phyloP scores from a whole-genome alignment of 2,329 filamentous ascomycete genomes.

The Clarireedia paspali region DNA sequence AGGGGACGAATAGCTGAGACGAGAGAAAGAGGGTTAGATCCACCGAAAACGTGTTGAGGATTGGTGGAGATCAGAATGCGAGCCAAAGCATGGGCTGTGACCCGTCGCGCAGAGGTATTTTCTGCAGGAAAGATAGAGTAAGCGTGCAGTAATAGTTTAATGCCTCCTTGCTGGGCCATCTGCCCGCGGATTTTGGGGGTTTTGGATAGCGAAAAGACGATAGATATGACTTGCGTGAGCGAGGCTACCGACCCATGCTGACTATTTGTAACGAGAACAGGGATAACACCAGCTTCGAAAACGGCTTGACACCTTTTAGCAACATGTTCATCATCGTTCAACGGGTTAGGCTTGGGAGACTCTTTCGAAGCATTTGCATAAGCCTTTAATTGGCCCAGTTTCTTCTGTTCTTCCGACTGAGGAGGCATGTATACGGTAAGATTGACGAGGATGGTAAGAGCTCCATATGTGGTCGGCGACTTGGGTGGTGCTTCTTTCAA shows the following conservation, averaged over 20 bases:
- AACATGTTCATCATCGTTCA: slow-evolving; percentile 72
- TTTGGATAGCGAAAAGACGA: slow-evolving; percentile 70
- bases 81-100: slow-evolving; percentile 72
- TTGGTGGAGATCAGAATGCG: slow-evolving; percentile 83
- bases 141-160: slow-evolving; percentile 72
- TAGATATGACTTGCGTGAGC: slow-evolving; percentile 64
- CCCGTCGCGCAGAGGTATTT: slow-evolving; percentile 41
- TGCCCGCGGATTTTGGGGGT: slow-evolving; percentile 66
- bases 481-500: slow-evolving; percentile 52
- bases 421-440: slow-evolving; percentile 72
- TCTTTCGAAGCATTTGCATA: slow-evolving; percentile 82
- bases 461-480: slow-evolving; percentile 73
- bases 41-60: slow-evolving; percentile 74
- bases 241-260: slow-evolving; percentile 65
- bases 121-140: slow-evolving; percentile 53
- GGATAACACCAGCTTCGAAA: slow-evolving; percentile 70
- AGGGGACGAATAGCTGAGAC: slow-evolving; percentile 79
- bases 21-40: slow-evolving; percentile 64
- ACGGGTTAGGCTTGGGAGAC: slow-evolving; percentile 50
- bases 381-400: slow-evolving; percentile 83
- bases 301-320: slow-evolving; percentile 66
- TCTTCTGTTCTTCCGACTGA: slow-evolving; percentile 84
- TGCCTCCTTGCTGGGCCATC: slow-evolving; percentile 87
- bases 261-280: slow-evolving; percentile 68
- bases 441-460: slow-evolving; percentile 77